phyloP scores from a whole-genome alignment of 257 asterid genomes.

The Euphrasia confusa region DNA sequence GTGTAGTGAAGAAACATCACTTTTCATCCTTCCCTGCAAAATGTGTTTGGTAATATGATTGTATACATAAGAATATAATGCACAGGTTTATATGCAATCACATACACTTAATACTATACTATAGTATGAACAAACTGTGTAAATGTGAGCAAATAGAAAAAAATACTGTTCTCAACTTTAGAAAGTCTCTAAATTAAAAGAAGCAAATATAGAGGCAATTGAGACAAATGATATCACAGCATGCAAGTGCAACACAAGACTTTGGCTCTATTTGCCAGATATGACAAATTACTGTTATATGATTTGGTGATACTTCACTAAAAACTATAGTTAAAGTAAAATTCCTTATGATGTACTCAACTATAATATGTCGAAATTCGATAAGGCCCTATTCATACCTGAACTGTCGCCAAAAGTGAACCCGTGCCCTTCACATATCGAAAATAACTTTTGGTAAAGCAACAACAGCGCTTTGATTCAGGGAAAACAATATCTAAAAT shows the following conservation, averaged over 20 bases:
- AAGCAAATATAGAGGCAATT: no score
- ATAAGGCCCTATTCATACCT: conserved; percentile 24
- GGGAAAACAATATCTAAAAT: conserved; percentile 83
- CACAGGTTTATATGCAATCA: neutral
- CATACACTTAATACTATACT: neutral
- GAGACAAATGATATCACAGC: neutral
- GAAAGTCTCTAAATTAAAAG: neutral
- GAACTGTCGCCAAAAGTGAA: conserved; percentile 72
- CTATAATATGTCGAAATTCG: conserved; percentile 1
- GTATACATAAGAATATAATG: neutral
- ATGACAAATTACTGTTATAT: neutral
- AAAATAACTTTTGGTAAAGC: conserved; percentile 91
- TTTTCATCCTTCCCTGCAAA: conserved; percentile 48
- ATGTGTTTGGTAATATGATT: conserved; percentile 15
- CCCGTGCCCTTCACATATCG: conserved; percentile 96
- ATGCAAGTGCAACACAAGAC: neutral
- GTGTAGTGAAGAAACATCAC: conserved; percentile 36
- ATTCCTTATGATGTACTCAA: neutral
- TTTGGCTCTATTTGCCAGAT: conserved; percentile 5
- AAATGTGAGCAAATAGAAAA: neutral
- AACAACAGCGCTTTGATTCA: conserved; percentile 84
- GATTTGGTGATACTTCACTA: neutral
- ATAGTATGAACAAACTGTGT: neutral
- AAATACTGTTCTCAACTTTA: neutral
- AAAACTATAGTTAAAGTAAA: neutral